phyloP scores from a whole-genome alignment of 2,329 filamentous ascomycete species.

The Fonsecaea multimorphosa region DNA sequence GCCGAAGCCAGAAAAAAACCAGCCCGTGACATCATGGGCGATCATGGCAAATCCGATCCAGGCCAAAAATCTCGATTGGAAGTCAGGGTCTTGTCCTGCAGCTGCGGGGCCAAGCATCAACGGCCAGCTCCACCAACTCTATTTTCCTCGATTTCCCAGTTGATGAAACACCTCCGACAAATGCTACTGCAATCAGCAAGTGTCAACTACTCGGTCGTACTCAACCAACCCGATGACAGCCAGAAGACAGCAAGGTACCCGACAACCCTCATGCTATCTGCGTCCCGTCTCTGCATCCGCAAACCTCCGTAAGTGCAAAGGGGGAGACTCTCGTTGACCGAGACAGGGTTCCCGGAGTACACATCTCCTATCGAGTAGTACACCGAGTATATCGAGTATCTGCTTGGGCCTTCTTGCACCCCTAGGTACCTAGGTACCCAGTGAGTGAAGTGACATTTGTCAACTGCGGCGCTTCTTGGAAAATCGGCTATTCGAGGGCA shows the following conservation, averaged over 20 bases:
- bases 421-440: too few species aligned
- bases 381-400: too few species aligned
- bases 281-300: not conserved
- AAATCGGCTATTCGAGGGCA: too few species aligned
- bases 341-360: not conserved
- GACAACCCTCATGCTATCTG: not conserved
- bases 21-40: conserved; percentile 18
- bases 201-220: not conserved
- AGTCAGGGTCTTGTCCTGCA: conserved; percentile 6
- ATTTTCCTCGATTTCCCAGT: not conserved
- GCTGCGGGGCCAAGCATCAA: not conserved
- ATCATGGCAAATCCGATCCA: conserved; percentile 22
- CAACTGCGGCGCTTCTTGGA: too few species aligned
- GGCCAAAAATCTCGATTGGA: conserved; percentile 24
- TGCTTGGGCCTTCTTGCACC: not conserved
- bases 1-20: not conserved
- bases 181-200: not conserved
- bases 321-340: not conserved
- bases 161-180: not conserved
- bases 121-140: conserved; percentile 4
- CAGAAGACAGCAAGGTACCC: not conserved
- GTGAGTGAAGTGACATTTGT: not conserved
- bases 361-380: not conserved
- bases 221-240: not conserved
- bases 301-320: not conserved